Base-by-base conservation (phyloP, 768 basidiomycete genomes). In the Lactarius quietus region DNA sequence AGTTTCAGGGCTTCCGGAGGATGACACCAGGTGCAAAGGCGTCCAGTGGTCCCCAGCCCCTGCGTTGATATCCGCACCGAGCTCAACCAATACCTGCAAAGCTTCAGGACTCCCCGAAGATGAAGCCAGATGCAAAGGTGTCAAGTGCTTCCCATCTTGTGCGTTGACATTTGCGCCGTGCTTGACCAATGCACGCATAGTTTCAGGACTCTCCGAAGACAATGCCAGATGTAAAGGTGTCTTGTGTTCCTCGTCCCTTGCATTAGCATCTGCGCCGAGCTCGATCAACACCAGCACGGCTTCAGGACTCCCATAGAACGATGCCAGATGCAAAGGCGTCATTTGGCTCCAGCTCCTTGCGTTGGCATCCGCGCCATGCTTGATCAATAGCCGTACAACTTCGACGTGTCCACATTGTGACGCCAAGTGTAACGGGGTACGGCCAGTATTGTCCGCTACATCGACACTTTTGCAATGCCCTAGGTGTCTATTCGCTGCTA, bases 281-380 rank as follows among this genome's bases (percentile, higher is more conserved):
- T n/a, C 18, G 20, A 43, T n/a, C 41, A 43, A 43, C 9, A 43
- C 0, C 1, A 0, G 20, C 41, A 45, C 43, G n/a, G 1, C 5
- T 45, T n/a, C 20, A n/a, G 20, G 20, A 9, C 41, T n/a, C 20
- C 8, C 0, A 0, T 3, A 43, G 41, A 7, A 43, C 0, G 9
- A 43, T 20, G 41, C 41, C 41, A 43, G 20, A 8, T 43, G 41
- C 8, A 43, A 43, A 43, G 20, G 41, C 20, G 41, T 20, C 0
- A 3, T 1, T 12, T n/a, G 8, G 0, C 3, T 3, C 1, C 20
- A 0, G n/a, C n/a, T 20, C 9, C 0, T 2, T n/a, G 20, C 0
- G 8, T 0, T n/a, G 41, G n/a, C 20, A 3, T 43, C 41, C 20
- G 41, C 20, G 41, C 41, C n/a, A n/a, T 23, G 43, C 1, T 23